A percentile compares a stretch with the other conserved stretches of the same genome.
Evolutionary conservation across 192 early-diverging fungal species (phyloP).

Genomic region (Diversispora epigaea): DNA sequence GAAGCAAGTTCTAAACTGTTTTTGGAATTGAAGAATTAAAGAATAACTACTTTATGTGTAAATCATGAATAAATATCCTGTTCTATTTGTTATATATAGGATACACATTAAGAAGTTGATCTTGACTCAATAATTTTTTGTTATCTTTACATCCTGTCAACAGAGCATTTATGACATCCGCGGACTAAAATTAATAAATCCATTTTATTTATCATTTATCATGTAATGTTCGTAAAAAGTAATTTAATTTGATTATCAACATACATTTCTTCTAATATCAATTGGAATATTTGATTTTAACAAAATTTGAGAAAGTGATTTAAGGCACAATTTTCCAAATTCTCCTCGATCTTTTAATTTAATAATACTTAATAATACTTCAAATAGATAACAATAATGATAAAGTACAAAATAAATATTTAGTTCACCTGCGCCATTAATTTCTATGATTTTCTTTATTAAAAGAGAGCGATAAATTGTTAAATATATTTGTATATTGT

Average conservation of each 20-base stretch:
- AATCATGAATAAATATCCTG: not conserved
- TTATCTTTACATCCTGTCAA: slow-evolving; percentile 30
- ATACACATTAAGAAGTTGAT: slow-evolving; percentile 16
- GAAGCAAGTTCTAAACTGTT: not conserved
- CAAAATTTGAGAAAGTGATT: not conserved
- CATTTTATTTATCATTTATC: not conserved
- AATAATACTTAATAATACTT: not conserved
- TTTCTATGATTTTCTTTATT: not conserved
- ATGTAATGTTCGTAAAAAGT: not conserved
- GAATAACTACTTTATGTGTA: too few relatives aligned
- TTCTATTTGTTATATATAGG: not conserved
- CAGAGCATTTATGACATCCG: slow-evolving; percentile 17
- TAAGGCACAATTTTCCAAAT: not conserved
- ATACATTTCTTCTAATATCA: not conserved
- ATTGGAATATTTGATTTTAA: not conserved
- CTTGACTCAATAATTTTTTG: slow-evolving; percentile 26
- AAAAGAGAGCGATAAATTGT: not conserved
- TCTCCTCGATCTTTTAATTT: not conserved
- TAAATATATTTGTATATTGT: not conserved
- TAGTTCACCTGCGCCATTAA: not conserved
- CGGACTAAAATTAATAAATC: slow-evolving; percentile 1
- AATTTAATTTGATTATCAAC: slow-evolving; percentile 1
- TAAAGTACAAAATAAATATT: not conserved
- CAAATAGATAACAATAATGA: not conserved
- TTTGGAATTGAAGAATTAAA: not conserved